These are phyloP conservation scores for Nemania sp. DNA, from an alignment of 2,329 filamentous ascomycete species.

Conservation along the genomic window DNA sequence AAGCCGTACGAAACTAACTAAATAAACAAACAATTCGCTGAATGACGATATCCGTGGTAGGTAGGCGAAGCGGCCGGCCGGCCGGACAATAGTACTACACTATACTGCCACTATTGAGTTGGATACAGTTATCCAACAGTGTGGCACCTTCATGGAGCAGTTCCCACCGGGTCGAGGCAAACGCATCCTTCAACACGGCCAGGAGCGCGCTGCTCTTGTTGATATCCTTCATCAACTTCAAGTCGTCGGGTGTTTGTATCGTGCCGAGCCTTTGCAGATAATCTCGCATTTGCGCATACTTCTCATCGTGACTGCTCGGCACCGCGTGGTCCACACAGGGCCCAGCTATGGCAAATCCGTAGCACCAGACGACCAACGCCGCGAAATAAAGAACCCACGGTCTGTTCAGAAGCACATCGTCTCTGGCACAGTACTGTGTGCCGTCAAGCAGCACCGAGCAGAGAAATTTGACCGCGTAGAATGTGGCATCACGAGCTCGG, in stretches of 20 bases:
- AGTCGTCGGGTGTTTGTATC: conserved; percentile 74
- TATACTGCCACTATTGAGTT: conserved; percentile 48
- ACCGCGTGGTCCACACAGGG: conserved; percentile 60
- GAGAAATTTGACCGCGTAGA: conserved; percentile 88
- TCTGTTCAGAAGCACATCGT: conserved; percentile 87
- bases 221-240: conserved; percentile 73
- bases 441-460: conserved; percentile 78
- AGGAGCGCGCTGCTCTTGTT: conserved; percentile 84
- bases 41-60: background rate
- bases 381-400: conserved; percentile 97
- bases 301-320: conserved; percentile 65
- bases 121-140: conserved; percentile 79
- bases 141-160: conserved; percentile 84
- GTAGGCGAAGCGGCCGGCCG: background rate
- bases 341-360: conserved; percentile 89
- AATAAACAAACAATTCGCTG: background rate
- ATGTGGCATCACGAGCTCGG: conserved; percentile 86
- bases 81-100: conserved; percentile 19
- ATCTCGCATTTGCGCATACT: conserved; percentile 75
- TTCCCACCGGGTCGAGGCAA: conserved; percentile 86
- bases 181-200: conserved; percentile 79
- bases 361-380: conserved; percentile 90
- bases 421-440: conserved; percentile 73
- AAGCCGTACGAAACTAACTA: background rate
- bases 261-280: conserved; percentile 76